Base-by-base conservation (phyloP, 2,329 filamentous ascomycete genomes). In the Venturia carpophila region DNA sequence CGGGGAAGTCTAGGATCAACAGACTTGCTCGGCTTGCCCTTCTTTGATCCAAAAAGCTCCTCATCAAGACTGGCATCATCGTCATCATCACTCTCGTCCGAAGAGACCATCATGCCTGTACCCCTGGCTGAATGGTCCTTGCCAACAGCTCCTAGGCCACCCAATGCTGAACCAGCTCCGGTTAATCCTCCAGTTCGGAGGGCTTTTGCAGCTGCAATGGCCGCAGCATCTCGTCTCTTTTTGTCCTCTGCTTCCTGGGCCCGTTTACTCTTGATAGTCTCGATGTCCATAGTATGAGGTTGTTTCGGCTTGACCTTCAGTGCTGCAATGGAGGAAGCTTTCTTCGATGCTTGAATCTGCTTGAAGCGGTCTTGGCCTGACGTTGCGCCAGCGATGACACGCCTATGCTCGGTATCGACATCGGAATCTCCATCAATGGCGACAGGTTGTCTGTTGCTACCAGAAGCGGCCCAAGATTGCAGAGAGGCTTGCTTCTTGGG, bases 51-150 rank as follows among this genome's bases (percentile, higher is more conserved):
- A 15, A 87, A 87, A 2, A 91, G 83, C 15, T 90, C 88, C 47
- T 87, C 86, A 66, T 88, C 84, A 11, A 90, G 83, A 49, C 77
- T 77, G 41, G 77, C 77, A 27, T 71, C 71, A 15, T 76, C 64
- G 37, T 66, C 75, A 60, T 90, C 87, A 67, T 91, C 89, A 67
- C 78, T 78, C 65, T 80, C 79, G 27, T 58, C 91, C 3, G 85
- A 87, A 6, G 84, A 87, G 52, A 97, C 90, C 91, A 97, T 96
- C 75, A 97, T 91, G 68, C 93, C 60, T 17, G 47, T 41, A 13
- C 91, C 71, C 88, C 89, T 83, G 1, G 84, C 83, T 3, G 84
- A 83, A 71, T 93, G 89, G 64, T 94, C 91, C 75, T 93, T 94
- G 66, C 90, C 91, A 65, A 84, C 79, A 1, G 92, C 80, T 43